These are phyloP conservation scores for Penicillium robsamsonii DNA, from an alignment of 495 filamentous ascomycete genomes.

Conservation along the genomic window DNA sequence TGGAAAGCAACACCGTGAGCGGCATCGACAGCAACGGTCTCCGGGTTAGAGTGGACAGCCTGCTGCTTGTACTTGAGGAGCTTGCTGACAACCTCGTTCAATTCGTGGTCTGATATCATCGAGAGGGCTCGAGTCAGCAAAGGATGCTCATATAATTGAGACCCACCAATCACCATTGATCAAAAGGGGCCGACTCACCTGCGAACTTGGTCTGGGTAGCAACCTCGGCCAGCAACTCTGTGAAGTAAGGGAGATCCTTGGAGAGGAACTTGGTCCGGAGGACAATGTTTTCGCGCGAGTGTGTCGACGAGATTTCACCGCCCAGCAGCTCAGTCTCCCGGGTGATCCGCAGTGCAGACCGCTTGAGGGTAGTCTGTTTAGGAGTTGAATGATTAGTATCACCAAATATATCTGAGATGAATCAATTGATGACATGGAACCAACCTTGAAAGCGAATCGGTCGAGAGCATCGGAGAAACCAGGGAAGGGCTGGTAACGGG, in stretches of 20 bases:
- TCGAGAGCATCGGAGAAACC: conserved; percentile 87
- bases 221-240: conserved; percentile 92
- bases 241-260: conserved; percentile 95
- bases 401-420: neutral
- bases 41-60: conserved; percentile 60
- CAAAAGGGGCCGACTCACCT: conserved; percentile 51
- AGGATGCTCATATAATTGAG: neutral
- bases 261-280: conserved; percentile 90
- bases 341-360: conserved; percentile 85
- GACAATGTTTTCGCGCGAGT: conserved; percentile 89
- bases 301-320: conserved; percentile 75
- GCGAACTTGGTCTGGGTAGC: conserved; percentile 80
- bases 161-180: neutral
- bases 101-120: conserved; percentile 67
- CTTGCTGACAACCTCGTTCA: conserved; percentile 77
- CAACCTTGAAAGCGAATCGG: conserved; percentile 94
- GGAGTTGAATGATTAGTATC: conserved; percentile 16
- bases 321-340: conserved; percentile 94
- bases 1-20: conserved; percentile 92
- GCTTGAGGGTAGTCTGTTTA: conserved; percentile 74
- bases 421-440: conserved; percentile 36
- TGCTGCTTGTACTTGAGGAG: conserved; percentile 71
- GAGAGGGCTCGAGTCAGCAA: conserved; percentile 18
- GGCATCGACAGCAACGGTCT: conserved; percentile 74
- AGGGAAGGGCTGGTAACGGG: conserved; percentile 83